Evolutionary conservation across 2,329 filamentous ascomycete species (phyloP).

Genomic region (Colletotrichum sp.): DNA sequence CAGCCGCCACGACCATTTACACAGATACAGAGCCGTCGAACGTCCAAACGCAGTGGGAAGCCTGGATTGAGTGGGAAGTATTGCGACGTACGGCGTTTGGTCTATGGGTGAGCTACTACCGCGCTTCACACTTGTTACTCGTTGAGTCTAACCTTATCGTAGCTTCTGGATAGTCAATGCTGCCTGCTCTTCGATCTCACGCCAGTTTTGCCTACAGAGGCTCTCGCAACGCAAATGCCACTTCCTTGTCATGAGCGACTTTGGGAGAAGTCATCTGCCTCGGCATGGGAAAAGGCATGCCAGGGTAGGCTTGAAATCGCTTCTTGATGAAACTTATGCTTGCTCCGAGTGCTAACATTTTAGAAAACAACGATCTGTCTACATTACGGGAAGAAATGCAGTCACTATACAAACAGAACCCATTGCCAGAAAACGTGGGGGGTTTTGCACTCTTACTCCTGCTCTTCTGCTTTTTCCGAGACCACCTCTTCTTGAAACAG

Average conservation of each 20-base stretch:
- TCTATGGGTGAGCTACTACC: neutral
- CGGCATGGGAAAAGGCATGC: neutral
- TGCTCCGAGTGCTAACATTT: neutral
- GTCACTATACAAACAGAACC: neutral
- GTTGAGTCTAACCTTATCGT: neutral
- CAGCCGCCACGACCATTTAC: neutral
- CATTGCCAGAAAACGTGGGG: neutral
- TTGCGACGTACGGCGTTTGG: neutral
- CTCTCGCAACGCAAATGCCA: neutral
- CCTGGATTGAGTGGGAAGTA: neutral
- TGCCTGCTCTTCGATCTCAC: neutral
- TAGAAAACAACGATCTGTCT: neutral
- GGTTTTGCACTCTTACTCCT: neutral
- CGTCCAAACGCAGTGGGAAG: neutral
- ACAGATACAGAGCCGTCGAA: neutral
- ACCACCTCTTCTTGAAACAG: neutral
- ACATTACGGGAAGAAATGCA: neutral
- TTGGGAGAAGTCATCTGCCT: neutral
- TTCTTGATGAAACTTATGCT: neutral
- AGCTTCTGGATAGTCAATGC: neutral
- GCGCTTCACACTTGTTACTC: neutral
- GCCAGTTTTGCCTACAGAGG: neutral
- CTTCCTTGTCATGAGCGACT: neutral
- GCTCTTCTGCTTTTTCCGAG: neutral
- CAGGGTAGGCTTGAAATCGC: neutral